Percentiles rank a stretch among this genome's conserved stretches.
These are phyloP conservation scores for Narthecium ossifragum DNA, from an alignment of 106 monocot genomes.

Conservation along the genomic window DNA sequence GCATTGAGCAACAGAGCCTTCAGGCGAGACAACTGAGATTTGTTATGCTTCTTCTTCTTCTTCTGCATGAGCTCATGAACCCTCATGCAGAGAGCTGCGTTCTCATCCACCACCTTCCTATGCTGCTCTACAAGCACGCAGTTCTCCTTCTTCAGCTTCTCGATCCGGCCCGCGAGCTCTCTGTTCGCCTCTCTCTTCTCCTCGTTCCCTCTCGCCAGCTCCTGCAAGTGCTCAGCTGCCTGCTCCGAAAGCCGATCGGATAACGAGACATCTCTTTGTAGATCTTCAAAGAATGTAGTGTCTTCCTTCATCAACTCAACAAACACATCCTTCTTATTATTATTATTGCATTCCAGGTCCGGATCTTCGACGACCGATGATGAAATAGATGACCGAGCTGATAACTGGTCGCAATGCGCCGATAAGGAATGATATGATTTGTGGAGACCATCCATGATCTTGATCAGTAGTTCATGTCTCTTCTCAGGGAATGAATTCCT, in stretches of 20 bases:
- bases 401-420: not conserved
- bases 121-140: not conserved
- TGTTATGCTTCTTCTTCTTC: conserved; percentile 1
- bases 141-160: not conserved
- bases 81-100: not conserved
- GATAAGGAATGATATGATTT: not conserved
- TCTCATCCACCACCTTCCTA: conserved; percentile 1
- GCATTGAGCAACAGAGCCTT: not conserved
- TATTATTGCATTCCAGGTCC: not conserved
- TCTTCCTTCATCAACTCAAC: not conserved
- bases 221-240: not conserved
- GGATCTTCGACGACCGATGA: not conserved
- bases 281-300: not conserved
- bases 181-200: conserved; percentile 7
- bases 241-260: not conserved
- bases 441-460: not conserved
- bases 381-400: conserved; percentile 1
- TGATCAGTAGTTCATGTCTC: not conserved
- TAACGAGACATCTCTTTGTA: not conserved
- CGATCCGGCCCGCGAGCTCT: not conserved
- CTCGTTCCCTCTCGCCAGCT: not conserved
- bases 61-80: not conserved
- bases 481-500: not conserved
- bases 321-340: not conserved
- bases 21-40: not conserved